phyloP scores from a whole-genome alignment of 2,329 filamentous ascomycete genomes.

The Fusarium verrucosum region DNA sequence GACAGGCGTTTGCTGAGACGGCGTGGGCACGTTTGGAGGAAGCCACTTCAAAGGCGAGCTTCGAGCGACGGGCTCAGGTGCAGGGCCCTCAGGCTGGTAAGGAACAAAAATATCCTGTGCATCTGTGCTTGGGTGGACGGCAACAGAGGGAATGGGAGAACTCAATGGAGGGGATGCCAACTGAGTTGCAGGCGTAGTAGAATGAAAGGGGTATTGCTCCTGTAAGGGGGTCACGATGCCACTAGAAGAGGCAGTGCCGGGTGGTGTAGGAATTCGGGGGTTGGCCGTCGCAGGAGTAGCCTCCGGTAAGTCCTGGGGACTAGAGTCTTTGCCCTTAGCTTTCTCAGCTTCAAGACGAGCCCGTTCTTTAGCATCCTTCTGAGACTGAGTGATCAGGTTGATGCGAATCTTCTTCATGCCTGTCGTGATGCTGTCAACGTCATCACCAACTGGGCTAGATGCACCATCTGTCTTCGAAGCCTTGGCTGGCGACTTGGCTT shows the following conservation, averaged over 20 bases:
- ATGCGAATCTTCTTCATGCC: slow-evolving; percentile 72
- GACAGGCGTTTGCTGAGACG: slow-evolving; percentile 47
- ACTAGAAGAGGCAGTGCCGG: slow-evolving; percentile 41
- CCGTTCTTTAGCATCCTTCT: slow-evolving; percentile 62
- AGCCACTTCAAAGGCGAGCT: slow-evolving; percentile 61
- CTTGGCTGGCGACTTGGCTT: slow-evolving; percentile 23
- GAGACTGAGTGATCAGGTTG: slow-evolving; percentile 66
- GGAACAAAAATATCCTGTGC: slow-evolving; percentile 58
- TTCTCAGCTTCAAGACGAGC: slow-evolving; percentile 42
- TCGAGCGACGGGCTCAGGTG: slow-evolving; percentile 50
- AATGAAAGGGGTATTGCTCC: slow-evolving; percentile 35
- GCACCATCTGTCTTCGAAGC: slow-evolving; percentile 21
- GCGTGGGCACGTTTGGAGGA: slow-evolving; percentile 57
- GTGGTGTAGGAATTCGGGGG: slow-evolving; percentile 30
- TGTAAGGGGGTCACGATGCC: slow-evolving; percentile 41
- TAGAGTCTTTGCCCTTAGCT: neutral
- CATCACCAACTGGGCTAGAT: slow-evolving; percentile 44
- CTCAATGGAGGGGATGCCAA: slow-evolving; percentile 41
- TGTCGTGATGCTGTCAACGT: slow-evolving; percentile 64
- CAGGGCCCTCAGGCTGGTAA: slow-evolving; percentile 65
- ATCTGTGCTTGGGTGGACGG: slow-evolving; percentile 41
- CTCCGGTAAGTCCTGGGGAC: slow-evolving; percentile 2
- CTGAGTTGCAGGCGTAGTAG: slow-evolving; percentile 36
- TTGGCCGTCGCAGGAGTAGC: neutral
- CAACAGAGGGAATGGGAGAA: slow-evolving; percentile 47